Base-by-base conservation (phyloP, 148 eudicot species). In the Amaranthus cruentus region DNA sequence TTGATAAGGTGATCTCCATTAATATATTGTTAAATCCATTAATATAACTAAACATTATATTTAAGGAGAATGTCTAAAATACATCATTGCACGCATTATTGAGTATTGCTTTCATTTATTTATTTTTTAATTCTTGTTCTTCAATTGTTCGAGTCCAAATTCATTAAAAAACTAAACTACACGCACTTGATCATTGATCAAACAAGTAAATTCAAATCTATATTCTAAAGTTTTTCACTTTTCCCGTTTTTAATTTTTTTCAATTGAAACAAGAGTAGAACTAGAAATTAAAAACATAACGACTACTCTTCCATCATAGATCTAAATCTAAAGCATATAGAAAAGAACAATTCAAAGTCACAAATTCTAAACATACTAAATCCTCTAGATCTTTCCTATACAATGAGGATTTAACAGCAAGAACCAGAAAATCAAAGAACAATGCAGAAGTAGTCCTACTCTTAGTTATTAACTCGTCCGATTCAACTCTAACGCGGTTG, bases 401-500 rank as follows among this genome's bases (percentile, higher is more conserved):
- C 66, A 72, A 43, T 7, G 4, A 52, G 47, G 66, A 70, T 21
- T 3, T 21, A 38, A 78, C 71, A 53, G 46, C 21, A 6, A 64
- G 55, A 70, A 70, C 65, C 0, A 44, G 10, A 47, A 18, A 6
- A 28, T 28, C 38, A 3, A 50, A 38, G 21, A 49, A 38, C 42
- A 38, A 50, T 47, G 4, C 52, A 6, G 21, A 4, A 28, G 38
- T 2, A 60, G 2, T 6, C 7, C 49, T 55, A 5, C 46, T 7
- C 38, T 21, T 57, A 5, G 77, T 68, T n/a, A 58, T 51, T 7
- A 62, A 61, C 67, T 62, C 52, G 48, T 58, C 38, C 9, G 50
- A 72, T 14, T 60, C 3, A 46, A 43, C 49, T 81, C 86, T 91
- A 86, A 55, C 93, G 81, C 50, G 98, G 98, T 78, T 93, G 98